Base-by-base conservation (phyloP, 1,139 yeast genomes). In the Pichia sp. region DNA sequence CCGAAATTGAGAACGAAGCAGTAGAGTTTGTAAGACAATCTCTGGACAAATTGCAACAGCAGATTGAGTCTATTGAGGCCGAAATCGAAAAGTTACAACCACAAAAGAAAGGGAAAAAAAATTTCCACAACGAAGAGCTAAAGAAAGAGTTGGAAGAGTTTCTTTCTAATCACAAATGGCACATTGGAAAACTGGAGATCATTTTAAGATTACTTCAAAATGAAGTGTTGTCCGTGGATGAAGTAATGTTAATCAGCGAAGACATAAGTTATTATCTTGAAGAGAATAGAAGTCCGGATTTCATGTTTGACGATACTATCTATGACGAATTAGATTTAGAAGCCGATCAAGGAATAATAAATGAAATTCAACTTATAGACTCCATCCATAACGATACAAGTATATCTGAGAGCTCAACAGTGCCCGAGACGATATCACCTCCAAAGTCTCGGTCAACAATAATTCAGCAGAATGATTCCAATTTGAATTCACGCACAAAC, bases 241-340 rank as follows among this genome's bases (percentile, higher is more conserved):
- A 70, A 45, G 72, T 84, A 10, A 77, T 75, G 55, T 73, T 70
- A 31, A 77, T 83, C 49, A 75, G 75, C 57, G 94, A 84, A 51
- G 92, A 83, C 57, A 69, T 84, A 55, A 80, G 76, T 49, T 83
- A 81, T 60, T 83, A 78, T 56, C 75, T 83, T 38, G 86, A 81
- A 49, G 79, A 79, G 54, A 83, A 82, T 61, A 83, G 79, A 64
- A 84, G 77, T 43, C 79, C 79, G 10, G 88, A 81, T 57, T 84
- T 81, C 55, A 76, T 81, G 42, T 86, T 81, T 55, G 85, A 84
- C 60, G 90, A 83, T 58, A 82, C 85, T 40, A 78, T 84, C 55
- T 84, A 84, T 58, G 92, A 84, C 51, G 73, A 72, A 42, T 65
- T 83, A 53, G 79, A 80, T 55, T 64, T 83, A 44, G 81, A 74